Percentiles rank a stretch among this genome's conserved stretches.
These are phyloP conservation scores for Thelonectria rubi DNA, from an alignment of 2,329 filamentous ascomycete species.

Conservation along the genomic window DNA sequence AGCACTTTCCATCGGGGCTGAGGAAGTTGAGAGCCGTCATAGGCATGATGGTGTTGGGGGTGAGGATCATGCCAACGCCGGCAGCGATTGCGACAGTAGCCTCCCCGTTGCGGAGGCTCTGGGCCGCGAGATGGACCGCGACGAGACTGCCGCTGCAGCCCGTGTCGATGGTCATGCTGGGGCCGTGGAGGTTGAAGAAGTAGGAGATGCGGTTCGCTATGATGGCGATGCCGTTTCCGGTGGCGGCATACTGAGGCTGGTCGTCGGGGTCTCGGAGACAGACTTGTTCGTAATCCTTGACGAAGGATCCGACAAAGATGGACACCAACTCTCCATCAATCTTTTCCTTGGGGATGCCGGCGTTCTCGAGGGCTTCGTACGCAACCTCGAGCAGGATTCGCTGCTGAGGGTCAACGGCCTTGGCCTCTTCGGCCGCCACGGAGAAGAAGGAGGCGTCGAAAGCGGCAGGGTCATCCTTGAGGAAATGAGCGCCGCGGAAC, in stretches of 20 bases:
- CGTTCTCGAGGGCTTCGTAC: slow-evolving; percentile 60
- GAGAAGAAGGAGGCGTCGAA: slow-evolving; percentile 61
- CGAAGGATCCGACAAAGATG: slow-evolving; percentile 62
- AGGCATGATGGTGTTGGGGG: slow-evolving; percentile 63
- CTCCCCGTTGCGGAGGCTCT: slow-evolving; percentile 58
- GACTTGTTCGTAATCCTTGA: slow-evolving; percentile 62
- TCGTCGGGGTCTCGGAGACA: slow-evolving; percentile 60
- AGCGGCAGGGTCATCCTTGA: slow-evolving; percentile 55
- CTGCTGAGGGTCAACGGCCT: slow-evolving; percentile 63
- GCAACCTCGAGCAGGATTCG: slow-evolving; percentile 60
- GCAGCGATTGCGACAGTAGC: slow-evolving; percentile 57
- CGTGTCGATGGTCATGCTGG: slow-evolving; percentile 67
- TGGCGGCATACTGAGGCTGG: slow-evolving; percentile 61
- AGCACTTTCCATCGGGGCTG: slow-evolving; percentile 59
- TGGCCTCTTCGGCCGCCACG: slow-evolving; percentile 59
- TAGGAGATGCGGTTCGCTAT: slow-evolving; percentile 66
- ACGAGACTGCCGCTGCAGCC: slow-evolving; percentile 66
- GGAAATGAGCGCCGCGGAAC: slow-evolving; percentile 60
- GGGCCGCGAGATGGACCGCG: slow-evolving; percentile 62
- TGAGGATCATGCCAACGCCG: slow-evolving; percentile 62
- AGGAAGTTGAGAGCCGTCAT: slow-evolving; percentile 65
- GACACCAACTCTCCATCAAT: slow-evolving; percentile 55
- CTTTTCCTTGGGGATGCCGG: slow-evolving; percentile 55
- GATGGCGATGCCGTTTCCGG: slow-evolving; percentile 62
- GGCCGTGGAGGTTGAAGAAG: slow-evolving; percentile 63